Conservation (phyloP, 768 basidiomycete species). For the Tricholoma sp. region DNA sequence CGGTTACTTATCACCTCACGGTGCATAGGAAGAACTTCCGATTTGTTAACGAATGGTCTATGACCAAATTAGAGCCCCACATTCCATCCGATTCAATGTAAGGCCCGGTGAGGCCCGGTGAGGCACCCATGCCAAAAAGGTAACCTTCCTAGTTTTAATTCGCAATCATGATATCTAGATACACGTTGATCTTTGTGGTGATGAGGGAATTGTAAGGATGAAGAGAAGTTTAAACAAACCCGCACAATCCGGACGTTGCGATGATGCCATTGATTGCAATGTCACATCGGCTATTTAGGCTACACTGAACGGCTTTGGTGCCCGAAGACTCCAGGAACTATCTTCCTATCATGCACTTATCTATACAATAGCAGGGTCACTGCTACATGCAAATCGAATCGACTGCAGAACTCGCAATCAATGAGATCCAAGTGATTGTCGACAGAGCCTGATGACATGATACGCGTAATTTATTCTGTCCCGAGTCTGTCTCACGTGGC, state of each 20-base stretch:
- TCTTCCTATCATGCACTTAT: too few relatives aligned
- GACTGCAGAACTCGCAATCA: background rate
- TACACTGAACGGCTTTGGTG: too few relatives aligned
- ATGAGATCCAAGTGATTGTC: background rate
- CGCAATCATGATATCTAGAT: background rate
- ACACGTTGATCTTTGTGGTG: background rate
- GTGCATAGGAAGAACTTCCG: too few relatives aligned
- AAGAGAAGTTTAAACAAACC: background rate
- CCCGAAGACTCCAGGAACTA: too few relatives aligned
- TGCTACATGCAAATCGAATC: too few relatives aligned
- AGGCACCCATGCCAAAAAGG: background rate
- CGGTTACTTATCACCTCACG: too few relatives aligned
- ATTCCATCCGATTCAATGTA: background rate
- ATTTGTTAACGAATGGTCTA: background rate
- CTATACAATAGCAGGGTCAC: too few relatives aligned
- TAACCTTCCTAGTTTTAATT: background rate
- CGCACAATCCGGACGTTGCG: background rate
- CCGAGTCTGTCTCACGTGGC: background rate
- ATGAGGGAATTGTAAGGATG: background rate
- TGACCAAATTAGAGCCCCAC: background rate
- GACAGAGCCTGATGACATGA: background rate
- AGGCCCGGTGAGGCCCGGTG: background rate
- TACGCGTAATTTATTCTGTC: background rate
- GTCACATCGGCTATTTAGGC: background rate
- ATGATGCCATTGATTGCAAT: too few relatives aligned